A percentile compares a stretch with the other conserved stretches of the same genome.
phyloP scores from a whole-genome alignment of 164 flowering plant genomes.

The Piper longum region DNA sequence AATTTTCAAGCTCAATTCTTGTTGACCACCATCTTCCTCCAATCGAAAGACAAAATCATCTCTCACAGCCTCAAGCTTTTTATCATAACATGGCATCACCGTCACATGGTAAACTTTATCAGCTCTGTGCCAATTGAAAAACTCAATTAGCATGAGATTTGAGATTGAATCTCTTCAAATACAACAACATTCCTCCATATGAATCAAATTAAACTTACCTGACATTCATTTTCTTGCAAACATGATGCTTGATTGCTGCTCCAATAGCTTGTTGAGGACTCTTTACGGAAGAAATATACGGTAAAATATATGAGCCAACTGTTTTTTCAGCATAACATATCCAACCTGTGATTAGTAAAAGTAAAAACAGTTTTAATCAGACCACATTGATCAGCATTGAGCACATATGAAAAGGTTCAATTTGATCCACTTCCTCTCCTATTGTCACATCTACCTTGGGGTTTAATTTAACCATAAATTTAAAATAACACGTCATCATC shows the following conservation, averaged over 20 bases:
- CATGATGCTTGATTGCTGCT: conserved; percentile 54
- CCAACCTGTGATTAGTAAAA: conserved; percentile 51
- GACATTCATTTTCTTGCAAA: conserved; percentile 51
- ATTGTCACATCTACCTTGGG: no score
- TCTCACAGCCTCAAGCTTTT: conserved; percentile 93
- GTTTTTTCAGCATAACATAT: conserved; percentile 97
- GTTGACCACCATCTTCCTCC: conserved; percentile 19
- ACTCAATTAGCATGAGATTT: no score
- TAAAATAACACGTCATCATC: no score
- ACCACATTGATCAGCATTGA: no score
- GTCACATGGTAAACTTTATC: conserved; percentile 85
- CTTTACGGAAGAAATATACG: conserved; percentile 81
- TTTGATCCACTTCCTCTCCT: no score
- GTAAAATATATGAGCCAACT: conserved; percentile 80
- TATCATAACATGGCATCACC: conserved; percentile 99
- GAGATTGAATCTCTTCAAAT: no score
- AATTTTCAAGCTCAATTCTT: conserved; percentile 16
- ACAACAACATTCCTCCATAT: neutral
- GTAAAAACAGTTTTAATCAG: no score
- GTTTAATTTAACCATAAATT: no score
- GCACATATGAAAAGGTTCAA: no score
- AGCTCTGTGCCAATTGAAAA: conserved; percentile 30
- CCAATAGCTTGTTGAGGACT: conserved; percentile 97
- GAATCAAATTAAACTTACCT: conserved; percentile 20
- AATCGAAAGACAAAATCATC: conserved; percentile 73